Conservation (phyloP, 768 basidiomycete genomes). For the Mycena maculata region DNA sequence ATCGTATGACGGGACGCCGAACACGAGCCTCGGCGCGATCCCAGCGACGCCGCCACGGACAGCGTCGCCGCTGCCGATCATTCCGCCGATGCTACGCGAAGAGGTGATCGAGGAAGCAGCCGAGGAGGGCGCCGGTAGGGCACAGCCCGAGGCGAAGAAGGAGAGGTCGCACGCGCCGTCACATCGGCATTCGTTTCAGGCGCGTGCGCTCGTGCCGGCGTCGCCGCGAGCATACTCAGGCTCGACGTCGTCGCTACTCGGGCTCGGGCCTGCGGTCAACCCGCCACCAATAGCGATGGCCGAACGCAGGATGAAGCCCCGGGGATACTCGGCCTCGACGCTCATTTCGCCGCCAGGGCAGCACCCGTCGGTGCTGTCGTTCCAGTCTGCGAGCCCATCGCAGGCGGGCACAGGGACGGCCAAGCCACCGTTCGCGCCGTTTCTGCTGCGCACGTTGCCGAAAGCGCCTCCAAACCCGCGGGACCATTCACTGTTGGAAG, state of each 20-base stretch:
- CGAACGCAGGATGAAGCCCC: slow-evolving; percentile 21
- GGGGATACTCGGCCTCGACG: slow-evolving; percentile 30
- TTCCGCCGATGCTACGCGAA: slow-evolving; percentile 28
- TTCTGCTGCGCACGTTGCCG: slow-evolving; percentile 50
- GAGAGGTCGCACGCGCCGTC: slow-evolving; percentile 32
- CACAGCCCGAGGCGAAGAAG: slow-evolving; percentile 23
- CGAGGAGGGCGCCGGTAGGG: slow-evolving; percentile 28
- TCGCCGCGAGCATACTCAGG: too few species aligned
- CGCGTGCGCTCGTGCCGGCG: slow-evolving; percentile 9
- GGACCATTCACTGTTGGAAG: slow-evolving; percentile 73
- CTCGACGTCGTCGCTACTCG: too few species aligned
- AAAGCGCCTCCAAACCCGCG: slow-evolving; percentile 66
- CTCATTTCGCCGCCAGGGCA: slow-evolving; percentile 14
- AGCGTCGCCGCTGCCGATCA: slow-evolving; percentile 35
- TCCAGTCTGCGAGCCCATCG: neutral
- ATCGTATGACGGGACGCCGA: slow-evolving; percentile 33
- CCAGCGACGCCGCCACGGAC: slow-evolving; percentile 40
- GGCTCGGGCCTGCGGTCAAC: neutral
- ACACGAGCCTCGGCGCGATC: slow-evolving; percentile 33
- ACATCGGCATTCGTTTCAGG: slow-evolving; percentile 28
- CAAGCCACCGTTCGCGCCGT: slow-evolving; percentile 36
- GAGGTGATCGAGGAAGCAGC: slow-evolving; percentile 34
- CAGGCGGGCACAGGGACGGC: slow-evolving; percentile 13
- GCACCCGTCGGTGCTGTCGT: slow-evolving; percentile 13
- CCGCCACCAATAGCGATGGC: too few species aligned